Base-by-base conservation (phyloP, 805 yeast species). In the Candida ulmi region DNA sequence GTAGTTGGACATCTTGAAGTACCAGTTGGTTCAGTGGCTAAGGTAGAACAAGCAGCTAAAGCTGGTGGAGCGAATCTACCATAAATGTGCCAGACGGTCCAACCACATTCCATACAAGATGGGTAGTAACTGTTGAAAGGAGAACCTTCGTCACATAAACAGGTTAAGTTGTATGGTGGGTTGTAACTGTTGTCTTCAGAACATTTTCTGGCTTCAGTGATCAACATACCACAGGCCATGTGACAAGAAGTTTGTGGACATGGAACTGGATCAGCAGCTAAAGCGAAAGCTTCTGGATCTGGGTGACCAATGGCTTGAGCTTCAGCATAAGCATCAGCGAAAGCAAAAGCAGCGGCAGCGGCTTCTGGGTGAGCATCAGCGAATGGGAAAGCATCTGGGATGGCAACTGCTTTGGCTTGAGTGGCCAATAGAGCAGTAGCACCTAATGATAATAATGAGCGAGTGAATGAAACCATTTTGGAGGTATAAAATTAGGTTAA, bases 71-170 rank as follows among this genome's bases (percentile, higher is more conserved):
- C 44, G 44, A 40, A 58, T 1, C 39, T 15, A 18, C 54, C 54
- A 42, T 61, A 61, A 38, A 57, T 54, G 12, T 44, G 35, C 61
- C 60, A 61, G 33, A 62, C 40, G 44, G 63, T 57, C 66, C 65
- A 61, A 35, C 66, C 66, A 52, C 66, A 62, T 25, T 55, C 57
- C 31, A 61, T 43, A 50, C 66, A 62, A 6, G 40, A 51, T 11
- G 47, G 48, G 18, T 47, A 48, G 19, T 39, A 33, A 2, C 15
- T 13, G 30, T 37, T 48, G 42, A 51, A 54, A 18, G 37, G 26
- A 11, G 50, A 29, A 15, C 33, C 46, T 11, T 28, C 19, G 23
- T 37, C 45, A 46, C 59, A 54, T 29, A 47, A 40, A 43, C 59
- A 54, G 7, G 30, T 34, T 25, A 37, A 30, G 37, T 49, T 37